Evolutionary conservation across 768 basidiomycete species (phyloP).

Genomic region (Ramaria rubella): DNA sequence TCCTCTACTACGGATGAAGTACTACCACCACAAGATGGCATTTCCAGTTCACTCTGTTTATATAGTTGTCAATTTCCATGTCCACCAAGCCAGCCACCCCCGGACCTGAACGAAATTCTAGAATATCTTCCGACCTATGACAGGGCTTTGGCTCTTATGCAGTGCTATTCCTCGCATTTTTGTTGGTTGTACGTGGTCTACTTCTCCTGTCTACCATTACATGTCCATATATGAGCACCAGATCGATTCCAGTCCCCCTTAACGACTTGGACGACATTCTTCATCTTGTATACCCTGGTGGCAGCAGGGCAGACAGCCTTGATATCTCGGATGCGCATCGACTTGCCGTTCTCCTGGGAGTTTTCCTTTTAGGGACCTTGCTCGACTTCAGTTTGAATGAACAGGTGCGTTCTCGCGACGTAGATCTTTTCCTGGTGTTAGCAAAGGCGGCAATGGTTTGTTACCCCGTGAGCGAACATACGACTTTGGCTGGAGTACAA

Average conservation of each 20-base stretch:
- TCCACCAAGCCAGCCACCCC: background rate
- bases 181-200: constrained; percentile 4
- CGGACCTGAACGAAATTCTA: constrained; percentile 3
- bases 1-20: too few relatives aligned
- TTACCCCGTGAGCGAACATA: background rate
- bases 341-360: background rate
- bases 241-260: background rate
- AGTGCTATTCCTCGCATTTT: background rate
- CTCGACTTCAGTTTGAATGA: background rate
- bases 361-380: constrained; percentile 7
- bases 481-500: background rate
- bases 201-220: background rate
- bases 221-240: background rate
- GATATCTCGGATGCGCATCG: background rate
- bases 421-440: background rate
- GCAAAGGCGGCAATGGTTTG: constrained; percentile 5
- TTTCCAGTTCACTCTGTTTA: too few relatives aligned
- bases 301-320: background rate
- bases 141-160: background rate
- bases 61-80: constrained; percentile 3
- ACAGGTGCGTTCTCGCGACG: background rate
- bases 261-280: too few relatives aligned
- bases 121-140: background rate
- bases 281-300: too few relatives aligned
- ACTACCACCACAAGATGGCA: too few relatives aligned